Base-by-base conservation (phyloP, 768 basidiomycete species). In the Galerina sulciceps region DNA sequence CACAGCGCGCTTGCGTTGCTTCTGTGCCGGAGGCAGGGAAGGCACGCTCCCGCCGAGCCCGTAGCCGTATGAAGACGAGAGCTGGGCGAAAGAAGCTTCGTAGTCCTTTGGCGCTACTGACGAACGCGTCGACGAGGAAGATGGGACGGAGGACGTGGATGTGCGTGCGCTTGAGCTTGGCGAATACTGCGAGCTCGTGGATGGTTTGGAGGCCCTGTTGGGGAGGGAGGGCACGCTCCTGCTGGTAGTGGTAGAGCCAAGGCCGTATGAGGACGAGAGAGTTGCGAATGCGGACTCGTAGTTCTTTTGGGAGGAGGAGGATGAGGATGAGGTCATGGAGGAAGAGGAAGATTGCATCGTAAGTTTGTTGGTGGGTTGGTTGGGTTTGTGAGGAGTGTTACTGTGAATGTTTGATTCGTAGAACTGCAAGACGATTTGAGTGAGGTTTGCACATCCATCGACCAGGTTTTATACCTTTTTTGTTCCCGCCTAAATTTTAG, bases 261-360 rank as follows among this genome's bases (percentile, higher is more conserved):
- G n/a, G n/a, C n/a, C n/a, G n/a, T n/a, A 56, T 50, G 45, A 62
- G 9, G 62, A 64, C 2, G 66, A 64, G n/a, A 71, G 57, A 0
- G 56, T 54, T 38, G 63, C 62, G 31, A 69, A 70, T 8, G 67
- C 61, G 35, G 66, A 57, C 53, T 71, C 67, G 49, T 67, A 71
- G 45, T 71, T 62, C 52, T 69, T 71, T n/a, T 59, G 43, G 1
- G 63, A 45, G 1, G 56, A 36, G 17, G 49, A 41, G 5, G 41
- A n/a, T n/a, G n/a, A 40, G 18, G 58, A 60, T 8, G 59, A 41
- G 10, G 53, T 18, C 55, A 60, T 52, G 13, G 59, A 56, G 17
- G 26, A 31, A 5, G 56, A 50, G 2, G 49, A 50, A 15, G 59
- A 60, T 17, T 52, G 38, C 54, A 56, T 60, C n/a, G n/a, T n/a